Evolutionary conservation across 768 basidiomycete species (phyloP), one percentile per base, ranked within the genome.

Genomic region (Boletus subcaerulescens): DNA sequence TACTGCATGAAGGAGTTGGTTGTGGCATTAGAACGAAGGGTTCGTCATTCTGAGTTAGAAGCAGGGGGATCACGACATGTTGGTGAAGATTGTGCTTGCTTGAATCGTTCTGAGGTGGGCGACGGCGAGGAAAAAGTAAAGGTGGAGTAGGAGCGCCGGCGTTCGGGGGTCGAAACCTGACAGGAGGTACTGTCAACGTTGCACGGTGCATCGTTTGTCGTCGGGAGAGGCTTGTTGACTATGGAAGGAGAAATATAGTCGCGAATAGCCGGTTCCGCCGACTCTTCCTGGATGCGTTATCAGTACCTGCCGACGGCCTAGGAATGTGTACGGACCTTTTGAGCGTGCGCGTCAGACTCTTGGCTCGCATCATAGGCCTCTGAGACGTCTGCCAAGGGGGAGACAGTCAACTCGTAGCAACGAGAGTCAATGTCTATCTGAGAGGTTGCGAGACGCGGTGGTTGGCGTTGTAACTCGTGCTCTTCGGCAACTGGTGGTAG

Each of bases 81-180:
- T 63, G 62, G 67, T 53, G 56, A 72, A 38, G 73, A 71, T 33
- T 69, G 74, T 20, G 71, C 68, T 65, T 77, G 74, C 62, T 71
- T 78, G 71, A 79, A 79, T 52, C 83, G 83, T 53, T 80, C 73
- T 49, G 80, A 77, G 1, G 81, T 75, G 11, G 81, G 83, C 2
- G 86, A 86, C 8, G 89, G 89, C 1, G 87, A 85, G 15, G 84
- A 80, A 73, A 91, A 91, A 4, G 89, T 91, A 66, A 91, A 91
- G 5, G 87, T 78, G 20, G 86, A 77, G 66, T 87, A 89, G 56
- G 85, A 84, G 56, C 76, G 79, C 64, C 84, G 83, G 62, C 87
- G 83, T 63, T 91, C 86, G 5, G 89, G 88, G 5, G 89, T 89
- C 17, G 85, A 82, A 59, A 84, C 77, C 60, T 87, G 86, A 18